Evolutionary conservation across 192 early-diverging fungal species (phyloP), one percentile per base, ranked within the genome.

Genomic region (Coemansia sp.): DNA sequence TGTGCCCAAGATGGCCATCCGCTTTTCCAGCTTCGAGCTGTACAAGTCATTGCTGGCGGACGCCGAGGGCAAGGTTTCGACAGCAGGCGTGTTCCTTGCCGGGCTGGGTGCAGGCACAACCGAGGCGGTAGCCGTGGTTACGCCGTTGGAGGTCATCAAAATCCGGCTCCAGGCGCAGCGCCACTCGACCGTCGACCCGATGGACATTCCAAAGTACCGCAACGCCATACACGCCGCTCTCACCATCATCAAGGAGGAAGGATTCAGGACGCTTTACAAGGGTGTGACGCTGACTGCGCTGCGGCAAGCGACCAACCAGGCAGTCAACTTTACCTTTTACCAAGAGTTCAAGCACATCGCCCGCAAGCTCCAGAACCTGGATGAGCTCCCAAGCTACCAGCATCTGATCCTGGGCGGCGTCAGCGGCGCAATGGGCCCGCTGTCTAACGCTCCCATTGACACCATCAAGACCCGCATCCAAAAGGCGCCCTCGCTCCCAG

Each of bases 401-500:
- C 88, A 91, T 69, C 77, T 95, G 30, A 71, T 95, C 30, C 87
- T 95, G 64, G 97, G 97, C 78, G 93, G 94, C 64, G 84, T 99
- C 53, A 95, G 93, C 60, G 92, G 92, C 66, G 92, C 91, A 35
- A 92, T 93, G 91, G 88, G 95, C 38, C 97, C 97, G 2, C 76
- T 99, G 2, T 95, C 92, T 53, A 99, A 99, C 75, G 93, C 92
- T 5, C 97, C 97, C 23, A 96, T 99, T 48, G 97, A 99, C 78
- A 97, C 95, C 36, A 95, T 99, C 85, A 99, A 99, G 87, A 99
- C 97, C 18, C 92, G 97, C 74, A 95, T 99, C 57, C 97, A 99
- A 75, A 92, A 91, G 82, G 89, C 89, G 7, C 88, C 88, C 9
- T 87, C 88, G 26, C 66, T 71, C 43, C 66, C 83, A 7, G 89